Conservation (phyloP, 495 filamentous ascomycete genomes). For the Articulospora tetracladia region DNA sequence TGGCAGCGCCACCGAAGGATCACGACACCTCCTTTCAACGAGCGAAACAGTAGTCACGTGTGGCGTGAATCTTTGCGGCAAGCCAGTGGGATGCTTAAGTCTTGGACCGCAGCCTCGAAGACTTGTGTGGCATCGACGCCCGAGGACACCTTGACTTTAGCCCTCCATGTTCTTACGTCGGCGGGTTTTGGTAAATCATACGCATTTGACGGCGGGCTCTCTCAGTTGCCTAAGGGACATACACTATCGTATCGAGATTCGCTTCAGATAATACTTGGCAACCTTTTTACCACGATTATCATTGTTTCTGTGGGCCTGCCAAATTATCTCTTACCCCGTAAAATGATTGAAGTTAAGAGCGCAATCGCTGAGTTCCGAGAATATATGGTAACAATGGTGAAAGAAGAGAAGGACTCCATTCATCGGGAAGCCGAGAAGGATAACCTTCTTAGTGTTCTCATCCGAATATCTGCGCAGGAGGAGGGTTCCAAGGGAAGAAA, state of each 20-base stretch:
- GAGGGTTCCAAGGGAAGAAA: conserved; percentile 4
- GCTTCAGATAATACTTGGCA: conserved; percentile 29
- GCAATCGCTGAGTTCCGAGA: conserved; percentile 28
- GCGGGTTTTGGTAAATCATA: conserved; percentile 34
- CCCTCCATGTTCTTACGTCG: conserved; percentile 33
- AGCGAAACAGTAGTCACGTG: conserved; percentile 36
- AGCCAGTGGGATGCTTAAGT: conserved; percentile 33
- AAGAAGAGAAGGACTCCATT: conserved; percentile 7
- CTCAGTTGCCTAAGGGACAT: conserved; percentile 10
- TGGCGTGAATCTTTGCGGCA: conserved; percentile 39
- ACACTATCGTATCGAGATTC: conserved; percentile 30
- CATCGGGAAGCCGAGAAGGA: conserved; percentile 13
- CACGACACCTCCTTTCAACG: conserved; percentile 38
- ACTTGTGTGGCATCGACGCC: conserved; percentile 14
- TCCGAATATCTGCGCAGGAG: conserved; percentile 22
- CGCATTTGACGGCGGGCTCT: conserved; percentile 23
- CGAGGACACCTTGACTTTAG: conserved; percentile 29
- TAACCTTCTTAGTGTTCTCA: conserved; percentile 37
- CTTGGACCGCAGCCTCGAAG: conserved; percentile 26
- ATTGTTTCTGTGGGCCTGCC: conserved; percentile 24
- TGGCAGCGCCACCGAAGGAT: conserved; percentile 40
- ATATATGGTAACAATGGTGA: conserved; percentile 26
- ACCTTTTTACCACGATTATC: conserved; percentile 30
- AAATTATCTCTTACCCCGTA: conserved; percentile 25
- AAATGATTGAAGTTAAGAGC: conserved; percentile 22